Conservation (phyloP, 495 filamentous ascomycete genomes). For the Aspergillus cristatus region DNA sequence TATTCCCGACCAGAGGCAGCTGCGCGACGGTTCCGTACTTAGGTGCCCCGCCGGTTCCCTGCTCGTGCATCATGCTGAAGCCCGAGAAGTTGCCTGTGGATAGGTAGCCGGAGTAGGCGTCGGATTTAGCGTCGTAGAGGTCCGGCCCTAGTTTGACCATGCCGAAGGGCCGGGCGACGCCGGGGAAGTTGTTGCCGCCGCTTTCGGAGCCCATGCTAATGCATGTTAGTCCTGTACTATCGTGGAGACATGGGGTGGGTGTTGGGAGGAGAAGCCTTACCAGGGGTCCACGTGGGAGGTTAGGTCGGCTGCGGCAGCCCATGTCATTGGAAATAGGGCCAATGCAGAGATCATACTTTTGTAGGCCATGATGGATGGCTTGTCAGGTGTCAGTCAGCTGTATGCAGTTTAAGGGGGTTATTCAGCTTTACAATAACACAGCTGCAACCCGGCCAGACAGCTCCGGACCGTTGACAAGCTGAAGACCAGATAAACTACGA, state of each 20-base stretch:
- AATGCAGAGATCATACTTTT: too few species aligned
- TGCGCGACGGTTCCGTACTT: slow-evolving; percentile 66
- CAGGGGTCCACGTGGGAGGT: slow-evolving; percentile 27
- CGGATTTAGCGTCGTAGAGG: slow-evolving; percentile 34
- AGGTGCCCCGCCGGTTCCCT: slow-evolving; percentile 63
- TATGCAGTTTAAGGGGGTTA: too few species aligned
- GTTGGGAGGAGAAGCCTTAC: slow-evolving; percentile 12
- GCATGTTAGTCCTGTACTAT: neutral
- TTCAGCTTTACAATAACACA: too few species aligned
- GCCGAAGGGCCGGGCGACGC: slow-evolving; percentile 54
- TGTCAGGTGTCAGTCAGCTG: too few species aligned
- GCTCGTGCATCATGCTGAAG: slow-evolving; percentile 68
- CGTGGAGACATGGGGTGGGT: too few species aligned
- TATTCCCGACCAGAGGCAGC: slow-evolving; percentile 46
- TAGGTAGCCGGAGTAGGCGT: slow-evolving; percentile 59
- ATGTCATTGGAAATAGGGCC: too few species aligned
- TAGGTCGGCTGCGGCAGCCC: slow-evolving; percentile 10
- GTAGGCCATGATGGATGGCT: too few species aligned
- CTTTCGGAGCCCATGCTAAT: slow-evolving; percentile 24
- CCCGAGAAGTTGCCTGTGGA: slow-evolving; percentile 52
- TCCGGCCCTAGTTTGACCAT: slow-evolving; percentile 68
- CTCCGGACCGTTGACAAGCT: too few species aligned
- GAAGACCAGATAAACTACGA: too few species aligned
- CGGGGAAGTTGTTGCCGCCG: slow-evolving; percentile 65
- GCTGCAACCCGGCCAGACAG: too few species aligned